Conservation (phyloP, 75 land plant species). For the Gnetum montanum region DNA sequence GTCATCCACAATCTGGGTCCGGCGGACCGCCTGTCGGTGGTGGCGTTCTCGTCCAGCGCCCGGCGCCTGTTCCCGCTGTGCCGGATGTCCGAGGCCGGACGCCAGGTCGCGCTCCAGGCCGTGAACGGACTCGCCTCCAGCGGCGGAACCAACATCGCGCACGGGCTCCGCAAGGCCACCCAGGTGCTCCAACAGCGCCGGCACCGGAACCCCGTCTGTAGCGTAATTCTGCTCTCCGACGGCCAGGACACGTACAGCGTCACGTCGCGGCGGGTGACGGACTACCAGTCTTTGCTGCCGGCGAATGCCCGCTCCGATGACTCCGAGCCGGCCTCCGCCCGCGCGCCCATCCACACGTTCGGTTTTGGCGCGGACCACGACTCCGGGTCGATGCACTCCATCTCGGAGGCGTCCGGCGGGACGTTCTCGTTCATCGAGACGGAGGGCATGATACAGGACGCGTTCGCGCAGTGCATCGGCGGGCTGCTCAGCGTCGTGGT, state of each 20-base stretch:
- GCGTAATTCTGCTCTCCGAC: conserved; percentile 55
- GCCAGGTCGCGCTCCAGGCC: conserved; percentile 26
- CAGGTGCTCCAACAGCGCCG: conserved; percentile 33
- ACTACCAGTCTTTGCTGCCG: conserved; percentile 48
- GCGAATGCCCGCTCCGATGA: conserved; percentile 18
- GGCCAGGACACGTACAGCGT: conserved; percentile 81
- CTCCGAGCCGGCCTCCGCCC: conserved; percentile 9
- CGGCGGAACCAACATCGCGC: conserved; percentile 44
- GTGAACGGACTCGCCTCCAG: conserved; percentile 28
- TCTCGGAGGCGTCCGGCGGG: conserved; percentile 73
- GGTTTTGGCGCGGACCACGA: conserved; percentile 94
- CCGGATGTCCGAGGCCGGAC: conserved; percentile 34
- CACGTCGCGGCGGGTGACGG: background rate
- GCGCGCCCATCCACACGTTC: conserved; percentile 83
- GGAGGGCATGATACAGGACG: conserved; percentile 80
- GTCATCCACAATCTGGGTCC: conserved; percentile 41
- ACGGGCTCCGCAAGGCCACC: conserved; percentile 36
- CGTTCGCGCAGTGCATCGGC: conserved; percentile 96
- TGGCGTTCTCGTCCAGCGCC: conserved; percentile 36
- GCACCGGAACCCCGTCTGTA: conserved; percentile 28
- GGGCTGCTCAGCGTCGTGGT: conserved; percentile 89
- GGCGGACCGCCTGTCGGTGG: conserved; percentile 39
- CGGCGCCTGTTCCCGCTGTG: conserved; percentile 30
- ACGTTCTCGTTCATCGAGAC: conserved; percentile 93
- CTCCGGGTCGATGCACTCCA: conserved; percentile 69